These are phyloP conservation scores for Rosa hybrid DNA, from an alignment of 331 rosid species.

Conservation along the genomic window DNA sequence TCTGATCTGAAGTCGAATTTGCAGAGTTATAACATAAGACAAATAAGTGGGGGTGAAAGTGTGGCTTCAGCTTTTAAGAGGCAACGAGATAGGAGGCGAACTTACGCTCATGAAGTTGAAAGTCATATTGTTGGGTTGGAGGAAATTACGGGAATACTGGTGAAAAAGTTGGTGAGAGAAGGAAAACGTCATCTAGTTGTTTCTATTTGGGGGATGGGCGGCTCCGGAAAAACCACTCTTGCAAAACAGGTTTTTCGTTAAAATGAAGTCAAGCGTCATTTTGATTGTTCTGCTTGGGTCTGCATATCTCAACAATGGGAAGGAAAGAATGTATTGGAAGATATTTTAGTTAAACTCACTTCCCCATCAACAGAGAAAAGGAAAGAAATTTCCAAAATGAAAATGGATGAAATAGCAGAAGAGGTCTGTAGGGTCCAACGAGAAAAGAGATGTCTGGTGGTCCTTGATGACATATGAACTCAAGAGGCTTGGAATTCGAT, in stretches of 20 bases:
- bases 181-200: not conserved
- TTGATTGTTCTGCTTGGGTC: conserved; percentile 25
- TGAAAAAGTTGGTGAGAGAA: not conserved
- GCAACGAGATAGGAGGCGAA: not conserved
- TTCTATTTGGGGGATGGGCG: conserved; percentile 13
- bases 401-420: not conserved
- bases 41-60: not conserved
- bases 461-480: conserved; percentile 14
- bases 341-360: not conserved
- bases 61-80: not conserved
- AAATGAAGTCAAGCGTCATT: not conserved
- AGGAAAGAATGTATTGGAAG: not conserved
- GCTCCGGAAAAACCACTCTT: conserved; percentile 10
- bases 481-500: not conserved
- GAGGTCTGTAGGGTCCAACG: not conserved
- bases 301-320: conserved; percentile 25
- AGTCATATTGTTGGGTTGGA: no score
- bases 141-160: no score
- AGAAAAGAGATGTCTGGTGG: not conserved
- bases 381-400: not conserved
- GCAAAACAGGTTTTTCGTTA: conserved; percentile 17
- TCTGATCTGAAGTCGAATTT: not conserved
- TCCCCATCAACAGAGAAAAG: not conserved
- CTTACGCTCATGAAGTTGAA: conserved; percentile 8
- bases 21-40: not conserved